These are phyloP conservation scores for Macrophomina pseudophaseolina DNA, from an alignment of 2,329 filamentous ascomycete species.

Conservation along the genomic window DNA sequence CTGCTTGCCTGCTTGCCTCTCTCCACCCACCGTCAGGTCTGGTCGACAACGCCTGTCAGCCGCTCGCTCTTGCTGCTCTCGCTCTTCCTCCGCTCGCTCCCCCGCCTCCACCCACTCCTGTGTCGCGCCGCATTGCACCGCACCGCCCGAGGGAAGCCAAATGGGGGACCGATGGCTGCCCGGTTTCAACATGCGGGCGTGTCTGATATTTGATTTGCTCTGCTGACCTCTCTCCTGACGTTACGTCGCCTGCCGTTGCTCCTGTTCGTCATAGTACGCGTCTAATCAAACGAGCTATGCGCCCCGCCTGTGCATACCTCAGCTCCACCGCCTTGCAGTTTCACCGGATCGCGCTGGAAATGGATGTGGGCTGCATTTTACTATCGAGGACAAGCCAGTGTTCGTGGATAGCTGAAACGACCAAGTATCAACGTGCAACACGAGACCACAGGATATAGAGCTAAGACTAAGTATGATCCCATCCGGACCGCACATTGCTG, in stretches of 20 bases:
- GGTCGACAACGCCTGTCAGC: neutral
- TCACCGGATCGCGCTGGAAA: neutral
- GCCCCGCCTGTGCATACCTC: neutral
- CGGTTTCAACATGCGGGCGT: constrained; percentile 1
- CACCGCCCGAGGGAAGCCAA: neutral
- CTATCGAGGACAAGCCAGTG: constrained; percentile 9
- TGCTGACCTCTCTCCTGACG: neutral
- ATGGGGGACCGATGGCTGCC: neutral
- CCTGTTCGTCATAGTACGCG: neutral
- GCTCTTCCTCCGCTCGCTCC: neutral
- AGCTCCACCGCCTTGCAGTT: neutral
- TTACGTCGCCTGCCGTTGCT: neutral
- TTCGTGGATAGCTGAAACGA: constrained; percentile 13
- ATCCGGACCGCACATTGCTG: neutral
- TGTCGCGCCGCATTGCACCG: neutral
- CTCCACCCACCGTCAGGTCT: neutral
- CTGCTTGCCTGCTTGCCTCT: neutral
- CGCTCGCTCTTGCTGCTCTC: neutral
- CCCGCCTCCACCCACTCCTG: neutral
- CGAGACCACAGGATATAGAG: constrained; percentile 21
- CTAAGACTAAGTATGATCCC: constrained; percentile 9
- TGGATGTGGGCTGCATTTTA: neutral
- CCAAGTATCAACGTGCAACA: neutral
- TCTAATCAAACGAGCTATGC: neutral
- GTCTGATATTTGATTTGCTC: neutral